Conservation (phyloP, 148 eudicot genomes). For the Diospyros kaki region DNA sequence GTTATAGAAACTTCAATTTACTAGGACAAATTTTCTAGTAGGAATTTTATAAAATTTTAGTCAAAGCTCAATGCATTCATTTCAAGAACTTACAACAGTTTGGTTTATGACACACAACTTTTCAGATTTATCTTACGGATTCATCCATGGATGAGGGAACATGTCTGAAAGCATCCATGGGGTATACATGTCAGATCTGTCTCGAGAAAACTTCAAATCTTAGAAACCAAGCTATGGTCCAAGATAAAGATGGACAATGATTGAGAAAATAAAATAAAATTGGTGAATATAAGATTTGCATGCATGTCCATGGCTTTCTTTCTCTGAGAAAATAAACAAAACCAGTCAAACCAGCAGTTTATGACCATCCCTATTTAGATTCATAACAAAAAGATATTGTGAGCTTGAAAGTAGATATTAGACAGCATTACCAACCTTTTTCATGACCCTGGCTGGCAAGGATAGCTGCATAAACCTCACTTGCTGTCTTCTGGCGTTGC, state of each 20-base stretch:
- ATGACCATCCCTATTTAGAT: neutral
- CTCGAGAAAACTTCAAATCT: no score
- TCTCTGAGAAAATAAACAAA: neutral
- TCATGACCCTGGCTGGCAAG: constrained; percentile 96
- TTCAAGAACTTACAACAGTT: neutral
- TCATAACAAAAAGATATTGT: neutral
- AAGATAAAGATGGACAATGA: neutral
- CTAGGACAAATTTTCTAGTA: no score
- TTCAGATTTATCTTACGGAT: neutral
- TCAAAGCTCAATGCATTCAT: no score
- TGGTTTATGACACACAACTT: neutral
- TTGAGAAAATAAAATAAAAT: neutral
- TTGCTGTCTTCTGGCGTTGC: constrained; percentile 94
- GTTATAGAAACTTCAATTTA: no score
- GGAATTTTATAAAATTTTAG: no score
- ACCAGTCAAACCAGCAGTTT: neutral
- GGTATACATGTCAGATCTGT: neutral
- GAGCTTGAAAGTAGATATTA: neutral
- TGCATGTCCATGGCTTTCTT: neutral
- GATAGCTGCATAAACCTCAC: constrained; percentile 98
- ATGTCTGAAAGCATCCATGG: neutral
- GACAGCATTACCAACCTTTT: constrained; percentile 49
- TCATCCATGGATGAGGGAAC: neutral
- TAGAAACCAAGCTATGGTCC: no score
- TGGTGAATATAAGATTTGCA: neutral